Percentiles rank a stretch among this genome's conserved stretches.
Evolutionary conservation across 2,329 filamentous ascomycete genomes (phyloP).

Genomic region (Cryphonectria japonica): DNA sequence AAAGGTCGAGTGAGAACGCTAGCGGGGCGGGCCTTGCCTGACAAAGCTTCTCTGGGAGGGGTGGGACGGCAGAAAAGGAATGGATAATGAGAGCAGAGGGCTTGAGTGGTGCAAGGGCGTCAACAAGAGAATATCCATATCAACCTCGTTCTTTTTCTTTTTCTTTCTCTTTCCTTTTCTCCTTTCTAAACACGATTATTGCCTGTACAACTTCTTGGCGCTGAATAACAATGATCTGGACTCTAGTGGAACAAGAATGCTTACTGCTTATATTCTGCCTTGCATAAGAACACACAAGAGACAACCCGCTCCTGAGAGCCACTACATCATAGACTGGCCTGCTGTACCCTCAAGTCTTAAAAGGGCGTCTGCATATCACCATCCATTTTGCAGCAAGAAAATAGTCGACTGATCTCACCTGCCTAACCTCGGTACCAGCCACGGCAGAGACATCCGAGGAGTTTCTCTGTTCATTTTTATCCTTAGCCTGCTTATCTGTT

Average conservation of each 20-base stretch:
- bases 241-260: not conserved
- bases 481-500: not conserved
- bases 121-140: not conserved
- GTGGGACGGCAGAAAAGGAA: no score
- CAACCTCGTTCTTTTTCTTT: not conserved
- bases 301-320: not conserved
- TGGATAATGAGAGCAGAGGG: not conserved
- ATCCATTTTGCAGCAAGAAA: not conserved
- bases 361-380: constrained; percentile 21
- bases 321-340: not conserved
- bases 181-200: not conserved
- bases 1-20: not conserved
- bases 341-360: constrained; percentile 4
- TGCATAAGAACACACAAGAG: not conserved
- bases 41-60: not conserved
- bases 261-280: not conserved
- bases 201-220: not conserved
- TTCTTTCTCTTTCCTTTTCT: not conserved
- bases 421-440: not conserved
- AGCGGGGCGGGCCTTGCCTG: not conserved
- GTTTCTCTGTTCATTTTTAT: not conserved
- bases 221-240: no score
- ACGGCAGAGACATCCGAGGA: not conserved
- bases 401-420: not conserved
- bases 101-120: not conserved